Evolutionary conservation across 2,329 filamentous ascomycete genomes (phyloP), one percentile per base, ranked within the genome.

Genomic region (Sclerotinia minor): DNA sequence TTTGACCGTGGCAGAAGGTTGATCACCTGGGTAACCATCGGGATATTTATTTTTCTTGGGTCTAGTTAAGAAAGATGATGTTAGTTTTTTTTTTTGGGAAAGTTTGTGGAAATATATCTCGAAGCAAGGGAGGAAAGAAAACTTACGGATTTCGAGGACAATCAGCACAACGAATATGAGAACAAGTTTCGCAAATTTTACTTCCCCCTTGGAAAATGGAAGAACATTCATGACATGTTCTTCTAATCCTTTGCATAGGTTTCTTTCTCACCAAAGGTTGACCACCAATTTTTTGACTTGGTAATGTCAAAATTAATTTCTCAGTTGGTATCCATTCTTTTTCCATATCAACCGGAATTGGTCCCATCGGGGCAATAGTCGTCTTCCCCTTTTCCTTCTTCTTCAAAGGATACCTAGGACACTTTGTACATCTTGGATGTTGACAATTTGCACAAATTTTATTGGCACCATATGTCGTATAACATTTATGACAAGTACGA

Each of bases 91-190:
- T n/a, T n/a, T n/a, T 50, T 41, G 9, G 1, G 11, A 17, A 2
- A n/a, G n/a, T n/a, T 32, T 24, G 9, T 24, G 3, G 21, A 55
- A n/a, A 26, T 45, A 45, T 26, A 44, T 29, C 13, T 41, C 2
- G 38, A 17, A 35, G 5, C n/a, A 2, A 9, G 24, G 5, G 2
- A 29, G 17, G 21, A 32, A 11, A 45, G 26, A 35, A 35, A 45
- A 87, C 90, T 78, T 85, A 92, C 84, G 92, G 92, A 75, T 92
- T 88, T 73, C 92, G 84, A 38, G 91, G 92, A 77, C 92, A 96
- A 76, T 89, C 89, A 50, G 87, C 91, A 81, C 92, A 96, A 65
- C 92, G 88, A 64, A 83, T 78, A 78, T 96, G 93, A 38, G 83
- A 80, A 78, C 93, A 96, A 50, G 82, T 82, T 9, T 82, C 78